These are phyloP conservation scores for Ceriops tagal DNA, from an alignment of 345 rosid species.

Conservation along the genomic window DNA sequence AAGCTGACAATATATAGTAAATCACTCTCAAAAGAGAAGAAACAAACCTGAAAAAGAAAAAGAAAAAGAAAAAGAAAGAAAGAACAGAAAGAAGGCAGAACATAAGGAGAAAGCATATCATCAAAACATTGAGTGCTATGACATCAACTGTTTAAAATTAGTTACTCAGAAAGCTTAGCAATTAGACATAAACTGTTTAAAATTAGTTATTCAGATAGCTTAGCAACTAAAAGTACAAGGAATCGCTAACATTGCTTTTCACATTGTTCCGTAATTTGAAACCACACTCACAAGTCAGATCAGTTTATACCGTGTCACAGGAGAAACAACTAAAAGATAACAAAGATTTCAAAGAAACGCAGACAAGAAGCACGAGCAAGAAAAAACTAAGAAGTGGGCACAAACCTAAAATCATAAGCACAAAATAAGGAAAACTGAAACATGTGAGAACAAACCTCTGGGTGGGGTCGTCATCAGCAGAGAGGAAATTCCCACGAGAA, in stretches of 20 bases:
- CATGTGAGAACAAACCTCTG: conserved; percentile 53
- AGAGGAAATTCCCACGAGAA: conserved; percentile 86
- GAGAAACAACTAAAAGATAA: not conserved
- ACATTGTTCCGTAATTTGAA: not conserved
- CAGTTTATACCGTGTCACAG: not conserved
- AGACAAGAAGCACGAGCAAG: not conserved
- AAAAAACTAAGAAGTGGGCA: not conserved
- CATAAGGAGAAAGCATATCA: too few relatives aligned
- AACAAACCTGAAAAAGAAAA: not conserved
- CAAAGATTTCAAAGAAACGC: not conserved
- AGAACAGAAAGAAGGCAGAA: too few relatives aligned
- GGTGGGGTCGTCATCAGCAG: conserved; percentile 84
- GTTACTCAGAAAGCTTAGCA: too few relatives aligned
- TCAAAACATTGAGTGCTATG: too few relatives aligned
- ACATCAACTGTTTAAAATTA: too few relatives aligned
- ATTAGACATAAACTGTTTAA: too few relatives aligned
- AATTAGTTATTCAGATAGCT: too few relatives aligned
- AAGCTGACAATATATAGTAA: not conserved
- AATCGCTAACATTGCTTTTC: too few relatives aligned
- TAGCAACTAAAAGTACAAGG: too few relatives aligned
- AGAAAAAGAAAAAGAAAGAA: not conserved
- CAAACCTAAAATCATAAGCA: not conserved
- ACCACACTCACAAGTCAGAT: not conserved
- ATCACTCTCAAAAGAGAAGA: not conserved
- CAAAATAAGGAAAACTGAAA: conserved; percentile 3